Evolutionary conservation across 2,329 filamentous ascomycete species (phyloP).

Genomic region (Beauveria brongniartii): DNA sequence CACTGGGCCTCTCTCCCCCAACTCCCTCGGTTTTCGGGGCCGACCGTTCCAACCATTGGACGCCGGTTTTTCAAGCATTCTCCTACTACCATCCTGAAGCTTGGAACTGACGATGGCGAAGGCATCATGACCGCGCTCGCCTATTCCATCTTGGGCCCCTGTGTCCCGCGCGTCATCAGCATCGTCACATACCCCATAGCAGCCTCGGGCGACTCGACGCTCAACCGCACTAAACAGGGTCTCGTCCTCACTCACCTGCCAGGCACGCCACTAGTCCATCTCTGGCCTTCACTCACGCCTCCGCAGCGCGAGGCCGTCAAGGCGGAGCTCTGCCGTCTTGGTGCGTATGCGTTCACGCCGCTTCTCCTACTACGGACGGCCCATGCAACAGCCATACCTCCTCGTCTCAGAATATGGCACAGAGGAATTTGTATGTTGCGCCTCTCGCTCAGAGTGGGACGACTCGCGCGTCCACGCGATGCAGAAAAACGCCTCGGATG

Average conservation of each 20-base stretch:
- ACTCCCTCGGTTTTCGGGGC: background rate
- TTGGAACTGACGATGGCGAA: background rate
- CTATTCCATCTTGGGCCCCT: background rate
- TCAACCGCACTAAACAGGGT: background rate
- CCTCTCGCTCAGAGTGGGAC: background rate
- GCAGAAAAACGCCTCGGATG: background rate
- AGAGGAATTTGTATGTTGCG: background rate
- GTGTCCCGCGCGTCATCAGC: background rate
- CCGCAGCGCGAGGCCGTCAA: background rate
- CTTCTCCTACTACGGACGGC: conserved; percentile 2
- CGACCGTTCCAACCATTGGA: background rate
- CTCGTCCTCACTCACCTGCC: background rate
- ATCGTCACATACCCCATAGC: background rate
- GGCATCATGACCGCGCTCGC: background rate
- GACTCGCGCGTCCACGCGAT: background rate
- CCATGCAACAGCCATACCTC: background rate
- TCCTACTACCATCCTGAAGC: background rate
- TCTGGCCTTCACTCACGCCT: background rate
- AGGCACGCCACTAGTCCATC: background rate
- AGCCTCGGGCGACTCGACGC: background rate
- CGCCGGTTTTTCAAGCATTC: background rate
- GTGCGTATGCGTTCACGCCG: background rate
- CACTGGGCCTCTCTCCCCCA: background rate
- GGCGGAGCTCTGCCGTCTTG: background rate
- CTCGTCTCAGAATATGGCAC: background rate